phyloP scores from a whole-genome alignment of 2,329 filamentous ascomycete genomes.

The Neofusicoccum umdonicola region DNA sequence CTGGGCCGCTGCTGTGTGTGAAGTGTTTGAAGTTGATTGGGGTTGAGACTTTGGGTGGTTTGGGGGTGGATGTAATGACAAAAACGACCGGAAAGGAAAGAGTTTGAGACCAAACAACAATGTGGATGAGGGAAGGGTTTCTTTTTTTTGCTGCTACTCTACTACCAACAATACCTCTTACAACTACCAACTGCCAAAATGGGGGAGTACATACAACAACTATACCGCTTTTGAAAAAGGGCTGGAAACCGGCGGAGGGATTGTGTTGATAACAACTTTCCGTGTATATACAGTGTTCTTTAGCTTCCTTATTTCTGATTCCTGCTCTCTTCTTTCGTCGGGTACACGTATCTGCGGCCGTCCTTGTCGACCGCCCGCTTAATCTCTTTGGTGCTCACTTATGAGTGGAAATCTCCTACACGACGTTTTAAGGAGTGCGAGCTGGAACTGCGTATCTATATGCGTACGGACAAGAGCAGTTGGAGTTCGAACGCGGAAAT shows the following conservation, averaged over 20 bases:
- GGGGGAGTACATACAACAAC: conserved; percentile 1
- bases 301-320: background rate
- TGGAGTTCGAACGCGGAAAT: too few species aligned
- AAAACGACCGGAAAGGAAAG: conserved; percentile 13
- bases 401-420: too few species aligned
- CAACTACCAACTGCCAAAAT: background rate
- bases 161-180: background rate
- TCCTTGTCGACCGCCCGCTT: background rate
- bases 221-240: background rate
- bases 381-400: background rate
- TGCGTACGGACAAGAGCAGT: too few species aligned
- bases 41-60: background rate
- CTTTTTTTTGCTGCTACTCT: background rate
- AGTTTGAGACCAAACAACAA: background rate
- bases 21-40: background rate
- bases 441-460: too few species aligned
- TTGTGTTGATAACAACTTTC: conserved; percentile 3
- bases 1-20: conserved; percentile 11
- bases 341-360: background rate
- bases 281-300: conserved; percentile 1
- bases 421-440: too few species aligned
- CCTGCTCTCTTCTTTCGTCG: background rate
- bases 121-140: conserved; percentile 2
- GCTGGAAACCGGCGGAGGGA: background rate
- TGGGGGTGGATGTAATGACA: conserved; percentile 7